phyloP scores from a whole-genome alignment of 2,329 filamentous ascomycete species.

The Bipolaris victoriae region DNA sequence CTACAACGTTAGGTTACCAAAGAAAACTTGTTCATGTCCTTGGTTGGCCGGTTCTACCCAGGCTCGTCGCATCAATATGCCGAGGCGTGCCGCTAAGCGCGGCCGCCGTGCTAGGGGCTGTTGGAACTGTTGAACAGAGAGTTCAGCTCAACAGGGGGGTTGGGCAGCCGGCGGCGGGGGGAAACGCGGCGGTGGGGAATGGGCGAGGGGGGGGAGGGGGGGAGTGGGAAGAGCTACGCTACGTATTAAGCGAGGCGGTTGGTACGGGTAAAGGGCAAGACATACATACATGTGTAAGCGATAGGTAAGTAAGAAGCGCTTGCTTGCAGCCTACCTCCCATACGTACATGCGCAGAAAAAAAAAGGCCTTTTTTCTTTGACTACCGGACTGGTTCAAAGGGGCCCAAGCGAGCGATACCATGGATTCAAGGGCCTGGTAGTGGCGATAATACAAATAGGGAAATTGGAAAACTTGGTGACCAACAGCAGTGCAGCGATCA shows the following conservation, averaged over 20 bases:
- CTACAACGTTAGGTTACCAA: not conserved
- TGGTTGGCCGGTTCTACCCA: too few species aligned
- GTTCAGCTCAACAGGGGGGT: not conserved
- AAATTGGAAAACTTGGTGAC: not conserved
- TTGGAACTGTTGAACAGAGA: conserved; percentile 2
- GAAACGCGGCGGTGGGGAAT: not conserved
- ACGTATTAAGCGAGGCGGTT: not conserved
- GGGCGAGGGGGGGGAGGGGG: not conserved
- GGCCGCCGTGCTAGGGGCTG: not conserved
- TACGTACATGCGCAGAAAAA: not conserved
- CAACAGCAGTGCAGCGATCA: not conserved
- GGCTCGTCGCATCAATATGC: not conserved
- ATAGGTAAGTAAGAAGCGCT: not conserved
- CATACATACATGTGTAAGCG: not conserved
- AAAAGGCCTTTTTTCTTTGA: not conserved
- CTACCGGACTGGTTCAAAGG: not conserved
- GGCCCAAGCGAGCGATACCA: not conserved
- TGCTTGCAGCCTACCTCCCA: not conserved
- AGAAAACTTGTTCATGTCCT: not conserved
- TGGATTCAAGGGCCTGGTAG: not conserved
- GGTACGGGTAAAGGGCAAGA: conserved; percentile 1
- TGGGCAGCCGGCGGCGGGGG: too few species aligned
- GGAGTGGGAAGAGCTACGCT: not conserved
- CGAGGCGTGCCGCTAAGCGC: not conserved
- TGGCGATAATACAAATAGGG: not conserved